phyloP scores from a whole-genome alignment of 2,329 filamentous ascomycete species.

The Pyricularia pennisetigena region DNA sequence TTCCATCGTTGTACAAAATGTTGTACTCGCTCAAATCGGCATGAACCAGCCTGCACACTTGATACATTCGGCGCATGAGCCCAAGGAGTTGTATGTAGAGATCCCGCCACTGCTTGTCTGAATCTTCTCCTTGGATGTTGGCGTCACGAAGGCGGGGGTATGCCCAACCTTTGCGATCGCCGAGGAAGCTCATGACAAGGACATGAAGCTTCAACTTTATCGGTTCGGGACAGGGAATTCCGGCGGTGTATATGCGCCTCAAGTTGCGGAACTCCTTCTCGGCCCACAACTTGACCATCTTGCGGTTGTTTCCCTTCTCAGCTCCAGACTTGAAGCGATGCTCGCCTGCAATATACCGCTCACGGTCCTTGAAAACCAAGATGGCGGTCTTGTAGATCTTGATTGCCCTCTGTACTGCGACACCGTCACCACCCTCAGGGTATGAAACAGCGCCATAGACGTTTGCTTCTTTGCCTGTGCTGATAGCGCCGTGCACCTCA shows the following conservation, averaged over 20 bases:
- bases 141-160: conserved; percentile 85
- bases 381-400: conserved; percentile 99
- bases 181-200: conserved; percentile 88
- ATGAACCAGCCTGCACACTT: conserved; percentile 83
- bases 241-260: conserved; percentile 70
- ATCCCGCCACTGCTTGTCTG: conserved; percentile 61
- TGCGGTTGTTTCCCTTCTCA: conserved; percentile 88
- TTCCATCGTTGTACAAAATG: conserved; percentile 74
- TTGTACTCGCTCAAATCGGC: conserved; percentile 99
- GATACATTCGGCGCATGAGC: conserved; percentile 89
- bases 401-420: conserved; percentile 69
- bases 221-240: conserved; percentile 85
- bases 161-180: conserved; percentile 75
- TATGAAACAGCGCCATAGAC: conserved; percentile 81
- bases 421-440: conserved; percentile 39
- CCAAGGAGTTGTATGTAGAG: conserved; percentile 78
- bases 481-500: conserved; percentile 90
- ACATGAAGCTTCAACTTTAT: conserved; percentile 88
- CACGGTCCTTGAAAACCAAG: conserved; percentile 93
- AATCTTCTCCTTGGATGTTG: conserved; percentile 55
- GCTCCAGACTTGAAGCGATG: conserved; percentile 84
- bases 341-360: conserved; percentile 92
- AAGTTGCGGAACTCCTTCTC: conserved; percentile 98
- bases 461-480: conserved; percentile 96
- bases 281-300: conserved; percentile 98